Conservation (phyloP, 1,284 basidiomycete genomes). For the Inonotus obliquus region DNA sequence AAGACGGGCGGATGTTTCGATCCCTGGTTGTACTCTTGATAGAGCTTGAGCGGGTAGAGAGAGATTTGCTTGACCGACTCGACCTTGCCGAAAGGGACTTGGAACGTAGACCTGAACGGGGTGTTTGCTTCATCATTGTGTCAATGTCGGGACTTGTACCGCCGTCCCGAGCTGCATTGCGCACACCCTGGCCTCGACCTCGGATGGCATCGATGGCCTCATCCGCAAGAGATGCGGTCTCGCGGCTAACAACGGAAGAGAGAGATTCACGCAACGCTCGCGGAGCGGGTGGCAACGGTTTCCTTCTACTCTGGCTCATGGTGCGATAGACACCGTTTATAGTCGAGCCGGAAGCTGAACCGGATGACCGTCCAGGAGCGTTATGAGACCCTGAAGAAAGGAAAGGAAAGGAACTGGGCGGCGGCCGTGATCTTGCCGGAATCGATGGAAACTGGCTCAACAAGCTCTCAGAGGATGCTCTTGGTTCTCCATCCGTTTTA, state of each 20-base stretch:
- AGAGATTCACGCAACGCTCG: background rate
- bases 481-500: background rate
- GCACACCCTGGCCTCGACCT: background rate
- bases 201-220: background rate
- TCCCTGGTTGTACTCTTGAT: background rate
- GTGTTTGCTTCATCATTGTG: constrained; percentile 13
- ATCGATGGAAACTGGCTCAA: constrained; percentile 10
- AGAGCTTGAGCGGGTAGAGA: constrained; percentile 5
- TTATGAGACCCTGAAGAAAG: background rate
- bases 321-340: constrained; percentile 5
- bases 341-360: background rate
- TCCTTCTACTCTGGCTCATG: constrained; percentile 14
- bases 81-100: background rate
- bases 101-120: background rate
- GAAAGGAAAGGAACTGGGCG: background rate
- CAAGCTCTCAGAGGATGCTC: constrained; percentile 3
- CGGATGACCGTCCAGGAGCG: background rate
- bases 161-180: background rate
- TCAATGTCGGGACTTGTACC: constrained; percentile 10
- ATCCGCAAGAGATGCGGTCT: background rate
- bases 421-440: background rate
- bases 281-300: constrained; percentile 10
- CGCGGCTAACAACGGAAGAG: background rate
- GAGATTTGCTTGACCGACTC: background rate
- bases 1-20: background rate